Evolutionary conservation across 352 stramenopile species (phyloP).

Genomic region (Phytophthora constricta): DNA sequence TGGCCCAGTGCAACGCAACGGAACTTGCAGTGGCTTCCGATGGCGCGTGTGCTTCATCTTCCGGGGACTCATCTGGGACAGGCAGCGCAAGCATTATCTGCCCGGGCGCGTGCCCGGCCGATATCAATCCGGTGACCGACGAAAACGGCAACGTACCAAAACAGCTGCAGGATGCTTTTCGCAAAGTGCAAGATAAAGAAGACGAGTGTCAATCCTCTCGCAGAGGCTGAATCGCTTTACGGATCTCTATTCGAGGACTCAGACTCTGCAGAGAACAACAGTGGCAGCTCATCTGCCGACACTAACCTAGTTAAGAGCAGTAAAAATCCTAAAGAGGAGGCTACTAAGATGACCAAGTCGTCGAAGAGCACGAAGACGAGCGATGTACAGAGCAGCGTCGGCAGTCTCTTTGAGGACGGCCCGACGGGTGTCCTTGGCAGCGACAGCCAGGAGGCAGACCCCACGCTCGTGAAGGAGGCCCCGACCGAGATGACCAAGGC

Average conservation of each 20-base stretch:
- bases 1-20: constrained; percentile 24
- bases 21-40: constrained; percentile 14
- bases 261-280: constrained; percentile 1
- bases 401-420: constrained; percentile 12
- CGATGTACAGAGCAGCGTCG: not conserved
- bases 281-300: not conserved
- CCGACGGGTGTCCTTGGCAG: constrained; percentile 3
- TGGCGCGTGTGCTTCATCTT: constrained; percentile 26
- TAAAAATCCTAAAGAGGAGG: not conserved
- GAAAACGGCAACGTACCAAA: constrained; percentile 27
- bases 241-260: constrained; percentile 26
- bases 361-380: constrained; percentile 15
- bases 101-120: constrained; percentile 23
- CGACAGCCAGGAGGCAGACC: constrained; percentile 6
- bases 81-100: constrained; percentile 10
- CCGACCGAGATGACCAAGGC: constrained; percentile 5
- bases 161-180: constrained; percentile 25
- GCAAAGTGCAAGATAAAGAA: constrained; percentile 23
- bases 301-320: constrained; percentile 1
- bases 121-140: constrained; percentile 24
- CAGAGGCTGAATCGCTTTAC: constrained; percentile 19
- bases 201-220: constrained; percentile 3
- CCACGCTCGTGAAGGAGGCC: constrained; percentile 17
- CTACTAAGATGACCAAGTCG: constrained; percentile 11
- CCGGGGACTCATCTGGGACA: constrained; percentile 8